These are phyloP conservation scores for Suillus ampliporus DNA, from an alignment of 768 basidiomycete genomes.

Conservation along the genomic window DNA sequence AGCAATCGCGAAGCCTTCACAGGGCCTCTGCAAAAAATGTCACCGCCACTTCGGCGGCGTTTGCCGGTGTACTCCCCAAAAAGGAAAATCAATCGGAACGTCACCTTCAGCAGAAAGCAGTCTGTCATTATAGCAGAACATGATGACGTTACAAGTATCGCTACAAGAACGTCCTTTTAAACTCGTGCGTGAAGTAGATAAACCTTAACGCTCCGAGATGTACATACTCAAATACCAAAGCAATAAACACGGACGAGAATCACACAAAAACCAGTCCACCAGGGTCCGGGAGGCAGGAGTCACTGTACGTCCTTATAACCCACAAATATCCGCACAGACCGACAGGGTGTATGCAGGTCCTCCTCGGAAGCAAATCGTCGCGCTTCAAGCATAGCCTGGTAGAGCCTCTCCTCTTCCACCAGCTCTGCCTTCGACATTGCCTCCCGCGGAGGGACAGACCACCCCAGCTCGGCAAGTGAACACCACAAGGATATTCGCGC, in stretches of 20 bases:
- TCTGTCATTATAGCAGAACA: constrained; percentile 6
- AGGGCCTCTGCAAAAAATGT: constrained; percentile 16
- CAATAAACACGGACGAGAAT: neutral
- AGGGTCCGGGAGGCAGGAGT: constrained; percentile 1
- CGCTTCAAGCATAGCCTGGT: constrained; percentile 65
- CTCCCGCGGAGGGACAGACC: constrained; percentile 62
- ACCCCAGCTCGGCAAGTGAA: constrained; percentile 62
- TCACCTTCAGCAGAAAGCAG: neutral
- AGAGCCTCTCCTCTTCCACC: constrained; percentile 67
- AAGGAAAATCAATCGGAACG: neutral
- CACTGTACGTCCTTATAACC: constrained; percentile 51
- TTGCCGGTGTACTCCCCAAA: constrained; percentile 9
- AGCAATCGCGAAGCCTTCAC: constrained; percentile 9
- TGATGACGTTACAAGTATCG: constrained; percentile 1
- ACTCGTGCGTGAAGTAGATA: neutral
- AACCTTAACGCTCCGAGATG: neutral
- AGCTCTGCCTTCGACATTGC: constrained; percentile 72
- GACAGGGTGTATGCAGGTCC: constrained; percentile 58
- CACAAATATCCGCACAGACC: constrained; percentile 63
- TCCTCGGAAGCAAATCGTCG: constrained; percentile 55
- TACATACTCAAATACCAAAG: constrained; percentile 1
- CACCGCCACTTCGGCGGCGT: constrained; percentile 17
- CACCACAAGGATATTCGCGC: constrained; percentile 68
- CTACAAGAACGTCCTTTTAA: neutral
- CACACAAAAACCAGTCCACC: neutral